These are phyloP conservation scores for Wallacemonas sp. DNA, from an alignment of 208 protist species.

Conservation along the genomic window DNA sequence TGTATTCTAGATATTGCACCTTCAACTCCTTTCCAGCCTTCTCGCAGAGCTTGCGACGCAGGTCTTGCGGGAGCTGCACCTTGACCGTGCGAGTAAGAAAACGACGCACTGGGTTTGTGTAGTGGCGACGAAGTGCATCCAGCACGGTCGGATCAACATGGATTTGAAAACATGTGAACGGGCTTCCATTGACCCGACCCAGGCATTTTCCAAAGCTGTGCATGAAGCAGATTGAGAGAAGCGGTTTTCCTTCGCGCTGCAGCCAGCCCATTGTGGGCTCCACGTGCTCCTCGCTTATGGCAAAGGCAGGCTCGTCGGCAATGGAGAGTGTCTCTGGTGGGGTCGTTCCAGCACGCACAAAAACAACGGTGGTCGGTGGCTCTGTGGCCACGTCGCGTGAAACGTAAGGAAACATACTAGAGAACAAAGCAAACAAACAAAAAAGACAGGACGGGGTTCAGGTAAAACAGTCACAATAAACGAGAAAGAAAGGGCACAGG, in stretches of 20 bases:
- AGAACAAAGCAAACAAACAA: constrained; percentile 10
- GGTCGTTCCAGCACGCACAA: constrained; percentile 34
- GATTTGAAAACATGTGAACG: constrained; percentile 55
- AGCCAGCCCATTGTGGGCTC: constrained; percentile 56
- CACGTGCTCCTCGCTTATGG: constrained; percentile 50
- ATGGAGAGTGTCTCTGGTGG: constrained; percentile 28
- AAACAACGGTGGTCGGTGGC: constrained; percentile 48
- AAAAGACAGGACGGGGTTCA: neutral
- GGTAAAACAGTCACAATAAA: neutral
- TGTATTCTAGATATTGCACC: constrained; percentile 65
- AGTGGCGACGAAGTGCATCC: constrained; percentile 43
- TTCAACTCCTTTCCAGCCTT: constrained; percentile 45
- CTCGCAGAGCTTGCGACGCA: constrained; percentile 44
- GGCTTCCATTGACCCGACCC: constrained; percentile 38
- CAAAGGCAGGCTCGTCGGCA: constrained; percentile 39
- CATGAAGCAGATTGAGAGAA: constrained; percentile 64
- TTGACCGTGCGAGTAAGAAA: constrained; percentile 59
- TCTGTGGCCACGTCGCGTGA: constrained; percentile 52
- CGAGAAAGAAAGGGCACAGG: neutral
- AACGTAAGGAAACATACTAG: constrained; percentile 32
- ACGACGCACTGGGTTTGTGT: constrained; percentile 34
- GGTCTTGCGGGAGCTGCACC: constrained; percentile 35
- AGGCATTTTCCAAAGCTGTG: constrained; percentile 63
- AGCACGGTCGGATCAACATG: constrained; percentile 47
- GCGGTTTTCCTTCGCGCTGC: constrained; percentile 44